phyloP scores from a whole-genome alignment of 108 stramenopile genomes.

The Discostella stelligeroides region DNA sequence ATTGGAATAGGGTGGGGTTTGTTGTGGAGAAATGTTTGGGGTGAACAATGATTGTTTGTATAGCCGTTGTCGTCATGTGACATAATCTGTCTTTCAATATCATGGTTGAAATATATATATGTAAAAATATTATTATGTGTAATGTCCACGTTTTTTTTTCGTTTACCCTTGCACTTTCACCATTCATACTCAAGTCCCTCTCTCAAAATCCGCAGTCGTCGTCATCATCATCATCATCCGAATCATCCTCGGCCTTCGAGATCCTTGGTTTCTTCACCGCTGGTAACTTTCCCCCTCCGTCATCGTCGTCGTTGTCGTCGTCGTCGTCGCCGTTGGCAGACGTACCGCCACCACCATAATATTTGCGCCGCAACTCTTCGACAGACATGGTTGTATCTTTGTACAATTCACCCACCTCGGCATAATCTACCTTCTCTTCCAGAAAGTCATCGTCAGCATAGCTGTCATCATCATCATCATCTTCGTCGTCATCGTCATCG shows the following conservation, averaged over 20 bases:
- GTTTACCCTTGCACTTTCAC: too few species aligned
- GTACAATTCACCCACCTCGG: constrained; percentile 59
- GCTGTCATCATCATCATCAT: background rate
- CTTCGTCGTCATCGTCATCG: background rate
- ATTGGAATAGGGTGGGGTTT: too few species aligned
- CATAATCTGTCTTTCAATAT: too few species aligned
- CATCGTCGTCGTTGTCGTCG: constrained; percentile 19
- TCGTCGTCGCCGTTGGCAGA: too few species aligned
- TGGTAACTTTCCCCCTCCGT: constrained; percentile 7
- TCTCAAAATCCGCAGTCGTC: constrained; percentile 48
- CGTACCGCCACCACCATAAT: constrained; percentile 53
- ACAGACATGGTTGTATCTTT: constrained; percentile 65
- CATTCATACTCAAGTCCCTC: too few species aligned
- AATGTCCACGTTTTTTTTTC: too few species aligned
- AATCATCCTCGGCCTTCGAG: constrained; percentile 17
- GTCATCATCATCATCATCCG: constrained; percentile 46
- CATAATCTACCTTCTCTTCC: constrained; percentile 46
- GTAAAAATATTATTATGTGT: too few species aligned
- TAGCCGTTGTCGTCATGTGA: too few species aligned
- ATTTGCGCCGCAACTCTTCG: constrained; percentile 57
- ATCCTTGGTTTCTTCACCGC: background rate
- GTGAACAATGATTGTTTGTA: too few species aligned
- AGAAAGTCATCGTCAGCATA: constrained; percentile 33
- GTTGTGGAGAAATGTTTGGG: too few species aligned
- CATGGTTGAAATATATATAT: too few species aligned